phyloP scores from a whole-genome alignment of 495 filamentous ascomycete genomes.

The Haplographium delicatum region DNA sequence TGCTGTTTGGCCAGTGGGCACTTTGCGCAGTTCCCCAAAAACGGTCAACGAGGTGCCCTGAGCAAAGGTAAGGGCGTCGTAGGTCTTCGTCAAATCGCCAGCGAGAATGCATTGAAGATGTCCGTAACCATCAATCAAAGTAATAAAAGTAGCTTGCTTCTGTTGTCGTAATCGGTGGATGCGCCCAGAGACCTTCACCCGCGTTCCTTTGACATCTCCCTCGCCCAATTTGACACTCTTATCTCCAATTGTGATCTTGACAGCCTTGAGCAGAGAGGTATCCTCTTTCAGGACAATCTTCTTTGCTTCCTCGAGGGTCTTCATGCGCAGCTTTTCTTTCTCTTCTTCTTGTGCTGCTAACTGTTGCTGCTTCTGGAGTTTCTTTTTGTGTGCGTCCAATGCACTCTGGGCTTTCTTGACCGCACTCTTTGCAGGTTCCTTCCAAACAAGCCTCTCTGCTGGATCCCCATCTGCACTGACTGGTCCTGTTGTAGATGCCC shows the following conservation, averaged over 20 bases:
- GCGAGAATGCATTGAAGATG: conserved; percentile 84
- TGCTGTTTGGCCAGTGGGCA: conserved; percentile 73
- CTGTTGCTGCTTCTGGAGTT: conserved; percentile 64
- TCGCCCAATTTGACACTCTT: conserved; percentile 66
- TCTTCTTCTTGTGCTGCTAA: conserved; percentile 64
- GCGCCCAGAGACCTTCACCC: conserved; percentile 78
- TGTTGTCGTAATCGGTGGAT: conserved; percentile 81
- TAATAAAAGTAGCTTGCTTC: conserved; percentile 85
- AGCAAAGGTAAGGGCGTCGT: conserved; percentile 84
- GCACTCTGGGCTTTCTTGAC: conserved; percentile 75
- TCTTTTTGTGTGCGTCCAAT: conserved; percentile 70
- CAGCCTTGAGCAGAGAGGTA: conserved; percentile 66
- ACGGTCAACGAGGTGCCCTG: conserved; percentile 85
- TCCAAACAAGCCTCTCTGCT: conserved; percentile 56
- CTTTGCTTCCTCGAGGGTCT: conserved; percentile 75
- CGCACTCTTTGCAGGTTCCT: conserved; percentile 75
- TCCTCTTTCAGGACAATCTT: conserved; percentile 81
- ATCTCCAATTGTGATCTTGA: conserved; percentile 67
- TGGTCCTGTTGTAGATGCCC: conserved; percentile 62
- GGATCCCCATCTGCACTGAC: conserved; percentile 56
- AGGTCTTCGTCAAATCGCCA: conserved; percentile 81
- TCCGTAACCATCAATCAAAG: conserved; percentile 82
- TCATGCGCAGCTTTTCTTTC: conserved; percentile 58
- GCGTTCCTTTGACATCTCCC: conserved; percentile 57
- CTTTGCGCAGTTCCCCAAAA: conserved; percentile 80